Evolutionary conservation across 225 moss, liverwort and hornwort species (phyloP).

Genomic region (Marchantia paleacea): DNA sequence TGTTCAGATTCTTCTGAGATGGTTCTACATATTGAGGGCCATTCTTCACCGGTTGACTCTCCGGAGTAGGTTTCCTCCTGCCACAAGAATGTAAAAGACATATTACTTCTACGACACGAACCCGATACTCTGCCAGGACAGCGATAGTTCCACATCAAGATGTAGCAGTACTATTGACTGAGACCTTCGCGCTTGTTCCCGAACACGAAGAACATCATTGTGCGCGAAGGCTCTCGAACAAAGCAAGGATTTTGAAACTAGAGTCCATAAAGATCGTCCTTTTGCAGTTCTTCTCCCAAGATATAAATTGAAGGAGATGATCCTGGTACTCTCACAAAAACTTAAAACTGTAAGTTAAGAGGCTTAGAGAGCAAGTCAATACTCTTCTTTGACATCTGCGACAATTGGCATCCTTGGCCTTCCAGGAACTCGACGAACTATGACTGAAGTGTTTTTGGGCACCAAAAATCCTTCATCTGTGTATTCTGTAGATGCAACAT

Average conservation of each 20-base stretch:
- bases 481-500: slow-evolving; percentile 77
- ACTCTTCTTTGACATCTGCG: slow-evolving; percentile 86
- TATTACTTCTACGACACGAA: slow-evolving; percentile 2
- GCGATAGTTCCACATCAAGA: neutral
- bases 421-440: slow-evolving; percentile 97
- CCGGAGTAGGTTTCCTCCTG: slow-evolving; percentile 48
- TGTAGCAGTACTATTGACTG: neutral
- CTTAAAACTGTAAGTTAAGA: slow-evolving; percentile 29
- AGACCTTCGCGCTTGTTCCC: neutral
- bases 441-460: slow-evolving; percentile 96
- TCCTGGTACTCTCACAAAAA: slow-evolving; percentile 11
- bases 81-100: slow-evolving; percentile 33
- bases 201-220: slow-evolving; percentile 1
- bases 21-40: slow-evolving; percentile 37
- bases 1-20: slow-evolving; percentile 32
- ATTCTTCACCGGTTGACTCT: slow-evolving; percentile 34
- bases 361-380: slow-evolving; percentile 57
- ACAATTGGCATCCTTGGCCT: slow-evolving; percentile 87
- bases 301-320: neutral
- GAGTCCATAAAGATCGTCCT: neutral
- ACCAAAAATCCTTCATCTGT: slow-evolving; percentile 89
- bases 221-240: neutral
- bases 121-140: neutral
- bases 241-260: neutral
- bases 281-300: neutral